phyloP scores from a whole-genome alignment of 2,329 filamentous ascomycete species.

The Arthrobotrys sphaeroides region DNA sequence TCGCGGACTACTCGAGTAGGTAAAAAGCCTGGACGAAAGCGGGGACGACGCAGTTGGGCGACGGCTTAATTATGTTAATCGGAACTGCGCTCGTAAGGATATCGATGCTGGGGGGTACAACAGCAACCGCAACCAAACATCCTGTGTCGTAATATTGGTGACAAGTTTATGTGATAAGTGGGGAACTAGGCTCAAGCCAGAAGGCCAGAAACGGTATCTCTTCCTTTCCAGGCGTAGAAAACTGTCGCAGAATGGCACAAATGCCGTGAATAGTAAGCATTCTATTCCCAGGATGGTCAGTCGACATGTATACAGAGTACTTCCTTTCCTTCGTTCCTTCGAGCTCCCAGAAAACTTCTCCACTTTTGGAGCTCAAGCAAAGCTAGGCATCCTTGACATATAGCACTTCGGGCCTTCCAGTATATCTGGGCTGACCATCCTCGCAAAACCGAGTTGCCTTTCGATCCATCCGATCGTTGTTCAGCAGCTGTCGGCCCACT shows the following conservation, averaged over 20 bases:
- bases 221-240: conserved; percentile 42
- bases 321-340: conserved; percentile 24
- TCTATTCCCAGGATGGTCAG: conserved; percentile 42
- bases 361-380: conserved; percentile 21
- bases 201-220: conserved; percentile 15
- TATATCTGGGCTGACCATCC: conserved; percentile 31
- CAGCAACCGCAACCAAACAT: background rate
- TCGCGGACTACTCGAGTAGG: conserved; percentile 20
- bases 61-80: no score
- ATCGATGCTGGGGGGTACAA: no score
- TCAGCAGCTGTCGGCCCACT: conserved; percentile 9
- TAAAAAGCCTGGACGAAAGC: background rate
- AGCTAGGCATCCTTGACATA: conserved; percentile 39
- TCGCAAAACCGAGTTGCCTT: conserved; percentile 13
- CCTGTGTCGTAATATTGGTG: background rate
- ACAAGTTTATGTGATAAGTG: background rate
- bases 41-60: conserved; percentile 8
- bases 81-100: no score
- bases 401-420: conserved; percentile 26
- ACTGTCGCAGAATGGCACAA: conserved; percentile 15
- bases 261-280: conserved; percentile 47
- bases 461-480: conserved; percentile 25
- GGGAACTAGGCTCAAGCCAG: background rate
- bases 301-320: conserved; percentile 6
- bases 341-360: conserved; percentile 40